phyloP scores from a whole-genome alignment of 306 rosid species.

The Cicer arietinum region DNA sequence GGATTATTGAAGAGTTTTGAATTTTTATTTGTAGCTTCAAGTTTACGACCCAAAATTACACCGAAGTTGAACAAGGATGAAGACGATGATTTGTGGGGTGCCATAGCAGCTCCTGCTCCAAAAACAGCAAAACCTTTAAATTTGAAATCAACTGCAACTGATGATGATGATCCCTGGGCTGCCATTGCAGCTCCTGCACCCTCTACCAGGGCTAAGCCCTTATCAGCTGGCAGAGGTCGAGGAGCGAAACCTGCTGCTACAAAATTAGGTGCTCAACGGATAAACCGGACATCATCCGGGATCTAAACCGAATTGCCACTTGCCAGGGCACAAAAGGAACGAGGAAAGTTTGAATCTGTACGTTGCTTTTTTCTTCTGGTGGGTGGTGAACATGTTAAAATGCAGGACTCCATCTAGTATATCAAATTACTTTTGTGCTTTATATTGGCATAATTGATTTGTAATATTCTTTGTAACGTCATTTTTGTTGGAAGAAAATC shows the following conservation, averaged over 20 bases:
- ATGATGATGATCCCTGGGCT: slow-evolving; percentile 95
- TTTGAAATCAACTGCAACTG: slow-evolving; percentile 54
- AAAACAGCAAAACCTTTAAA: slow-evolving; percentile 64
- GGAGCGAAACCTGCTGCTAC: slow-evolving; percentile 80
- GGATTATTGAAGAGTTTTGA: slow-evolving; percentile 25
- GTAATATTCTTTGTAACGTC: slow-evolving; percentile 48
- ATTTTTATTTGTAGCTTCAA: slow-evolving; percentile 52
- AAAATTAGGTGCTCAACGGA: slow-evolving; percentile 90
- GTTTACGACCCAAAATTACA: slow-evolving; percentile 60
- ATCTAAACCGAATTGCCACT: slow-evolving; percentile 50
- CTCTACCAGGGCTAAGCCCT: slow-evolving; percentile 80
- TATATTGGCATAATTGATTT: slow-evolving; percentile 46
- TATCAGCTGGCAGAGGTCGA: slow-evolving; percentile 71
- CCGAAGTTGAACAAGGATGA: slow-evolving; percentile 60
- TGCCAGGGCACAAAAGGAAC: slow-evolving; percentile 34
- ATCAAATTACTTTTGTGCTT: slow-evolving; percentile 35
- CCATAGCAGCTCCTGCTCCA: slow-evolving; percentile 97
- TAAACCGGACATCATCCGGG: slow-evolving; percentile 82
- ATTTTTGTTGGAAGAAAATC: slow-evolving; percentile 36
- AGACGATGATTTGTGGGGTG: slow-evolving; percentile 89
- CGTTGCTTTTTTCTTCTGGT: slow-evolving; percentile 31
- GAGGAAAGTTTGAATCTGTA: slow-evolving; percentile 16
- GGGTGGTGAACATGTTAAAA: slow-evolving; percentile 42
- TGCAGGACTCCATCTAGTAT: slow-evolving; percentile 20
- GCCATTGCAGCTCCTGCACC: slow-evolving; percentile 97